Evolutionary conservation across 805 yeast genomes (phyloP).

Genomic region (Barnettozyma salicaria): DNA sequence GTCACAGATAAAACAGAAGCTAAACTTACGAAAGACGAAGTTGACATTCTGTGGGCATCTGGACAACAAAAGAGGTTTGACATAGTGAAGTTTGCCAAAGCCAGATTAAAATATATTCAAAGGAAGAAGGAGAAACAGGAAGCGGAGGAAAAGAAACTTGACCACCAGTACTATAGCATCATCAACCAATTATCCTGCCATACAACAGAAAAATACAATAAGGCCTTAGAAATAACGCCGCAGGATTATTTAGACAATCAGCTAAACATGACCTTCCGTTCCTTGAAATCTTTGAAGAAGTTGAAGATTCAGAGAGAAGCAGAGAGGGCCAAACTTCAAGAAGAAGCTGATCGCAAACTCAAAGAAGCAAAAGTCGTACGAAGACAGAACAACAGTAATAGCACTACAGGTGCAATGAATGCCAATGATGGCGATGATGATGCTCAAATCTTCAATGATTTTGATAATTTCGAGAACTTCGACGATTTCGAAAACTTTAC

Average conservation of each 20-base stretch:
- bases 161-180: conserved; percentile 10
- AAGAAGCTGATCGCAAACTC: conserved; percentile 12
- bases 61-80: conserved; percentile 37
- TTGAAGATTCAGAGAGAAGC: conserved; percentile 27
- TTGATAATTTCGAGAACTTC: conserved; percentile 29
- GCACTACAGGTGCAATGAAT: neutral
- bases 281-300: conserved; percentile 30
- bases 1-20: conserved; percentile 7
- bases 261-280: conserved; percentile 26
- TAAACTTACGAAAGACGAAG: conserved; percentile 5
- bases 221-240: conserved; percentile 15
- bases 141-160: conserved; percentile 10
- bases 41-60: conserved; percentile 9
- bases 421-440: conserved; percentile 10
- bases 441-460: conserved; percentile 24
- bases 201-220: conserved; percentile 5
- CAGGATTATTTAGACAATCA: conserved; percentile 29
- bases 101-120: conserved; percentile 35
- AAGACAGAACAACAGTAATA: neutral
- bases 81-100: conserved; percentile 50
- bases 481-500: conserved; percentile 1
- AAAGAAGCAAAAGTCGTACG: conserved; percentile 8
- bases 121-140: conserved; percentile 24
- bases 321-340: conserved; percentile 17
- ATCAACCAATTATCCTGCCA: conserved; percentile 14